phyloP scores from a whole-genome alignment of 192 early-diverging fungal genomes.

The Gonapodya prolifera region DNA sequence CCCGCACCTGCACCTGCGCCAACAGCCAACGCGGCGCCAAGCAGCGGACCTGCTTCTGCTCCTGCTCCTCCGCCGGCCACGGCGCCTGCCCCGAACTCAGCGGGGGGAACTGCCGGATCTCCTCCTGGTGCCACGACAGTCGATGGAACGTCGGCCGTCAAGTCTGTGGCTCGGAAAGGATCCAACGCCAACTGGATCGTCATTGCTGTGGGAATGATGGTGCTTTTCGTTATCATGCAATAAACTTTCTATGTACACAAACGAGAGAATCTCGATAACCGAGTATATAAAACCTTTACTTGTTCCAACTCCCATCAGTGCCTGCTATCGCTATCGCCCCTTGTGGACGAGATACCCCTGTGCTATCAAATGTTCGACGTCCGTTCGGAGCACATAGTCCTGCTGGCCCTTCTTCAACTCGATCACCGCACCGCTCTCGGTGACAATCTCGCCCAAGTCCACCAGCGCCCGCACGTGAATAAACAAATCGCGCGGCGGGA shows the following conservation, averaged over 20 bases:
- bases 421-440: constrained; percentile 63
- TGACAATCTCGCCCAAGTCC: constrained; percentile 82
- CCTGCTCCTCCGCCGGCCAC: background rate
- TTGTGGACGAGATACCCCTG: constrained; percentile 76
- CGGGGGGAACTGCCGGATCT: background rate
- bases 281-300: too few species aligned
- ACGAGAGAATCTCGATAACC: too few species aligned
- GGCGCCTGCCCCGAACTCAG: background rate
- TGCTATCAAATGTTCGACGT: constrained; percentile 79
- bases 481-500: constrained; percentile 83
- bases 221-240: too few species aligned
- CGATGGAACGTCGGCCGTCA: background rate
- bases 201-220: too few species aligned
- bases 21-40: too few species aligned
- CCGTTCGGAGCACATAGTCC: constrained; percentile 71
- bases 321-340: constrained; percentile 17
- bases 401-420: constrained; percentile 67
- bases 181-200: too few species aligned
- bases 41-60: background rate
- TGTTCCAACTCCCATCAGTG: too few species aligned
- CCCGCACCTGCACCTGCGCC: too few species aligned
- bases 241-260: too few species aligned
- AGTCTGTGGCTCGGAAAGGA: too few species aligned
- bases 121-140: background rate
- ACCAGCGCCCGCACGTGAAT: constrained; percentile 79